phyloP scores from a whole-genome alignment of 2,329 filamentous ascomycete genomes.

The Scedosporium minutisporum region DNA sequence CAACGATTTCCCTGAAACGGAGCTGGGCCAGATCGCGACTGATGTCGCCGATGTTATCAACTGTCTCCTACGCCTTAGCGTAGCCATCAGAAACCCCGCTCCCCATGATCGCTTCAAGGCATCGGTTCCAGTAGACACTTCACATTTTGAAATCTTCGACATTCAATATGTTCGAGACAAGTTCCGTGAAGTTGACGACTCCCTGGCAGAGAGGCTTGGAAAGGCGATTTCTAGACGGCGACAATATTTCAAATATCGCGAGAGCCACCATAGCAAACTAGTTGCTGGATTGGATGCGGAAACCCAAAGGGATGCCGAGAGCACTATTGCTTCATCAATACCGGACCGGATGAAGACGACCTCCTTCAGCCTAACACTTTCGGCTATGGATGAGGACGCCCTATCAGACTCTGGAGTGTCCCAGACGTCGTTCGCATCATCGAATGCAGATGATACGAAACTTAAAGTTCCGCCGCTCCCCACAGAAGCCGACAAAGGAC shows the following conservation, averaged over 20 bases:
- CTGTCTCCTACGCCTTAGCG: conserved; percentile 24
- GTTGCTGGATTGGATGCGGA: conserved; percentile 14
- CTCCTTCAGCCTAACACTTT: not conserved
- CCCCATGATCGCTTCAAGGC: conserved; percentile 22
- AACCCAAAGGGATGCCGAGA: conserved; percentile 8
- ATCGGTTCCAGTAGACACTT: conserved; percentile 11
- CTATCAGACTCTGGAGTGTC: conserved; percentile 14
- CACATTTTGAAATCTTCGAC: conserved; percentile 17
- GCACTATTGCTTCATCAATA: conserved; percentile 16
- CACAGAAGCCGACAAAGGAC: conserved; percentile 12
- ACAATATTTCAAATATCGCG: conserved; percentile 26
- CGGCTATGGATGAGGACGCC: conserved; percentile 12
- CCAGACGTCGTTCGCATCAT: conserved; percentile 21
- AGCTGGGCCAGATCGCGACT: conserved; percentile 11
- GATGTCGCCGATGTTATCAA: conserved; percentile 18
- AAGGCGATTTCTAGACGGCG: conserved; percentile 22
- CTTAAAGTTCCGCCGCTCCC: conserved; percentile 16
- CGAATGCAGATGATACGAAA: conserved; percentile 9
- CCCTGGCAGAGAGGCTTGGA: conserved; percentile 17
- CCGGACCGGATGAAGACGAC: conserved; percentile 10
- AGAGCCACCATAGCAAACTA: conserved; percentile 24
- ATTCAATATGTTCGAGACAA: conserved; percentile 20
- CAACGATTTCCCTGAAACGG: conserved; percentile 5
- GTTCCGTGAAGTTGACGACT: conserved; percentile 13
- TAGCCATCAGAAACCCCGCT: conserved; percentile 25